Evolutionary conservation across 169 alveolate genomes (phyloP).

Genomic region (Plasmodium billcollinsi): DNA sequence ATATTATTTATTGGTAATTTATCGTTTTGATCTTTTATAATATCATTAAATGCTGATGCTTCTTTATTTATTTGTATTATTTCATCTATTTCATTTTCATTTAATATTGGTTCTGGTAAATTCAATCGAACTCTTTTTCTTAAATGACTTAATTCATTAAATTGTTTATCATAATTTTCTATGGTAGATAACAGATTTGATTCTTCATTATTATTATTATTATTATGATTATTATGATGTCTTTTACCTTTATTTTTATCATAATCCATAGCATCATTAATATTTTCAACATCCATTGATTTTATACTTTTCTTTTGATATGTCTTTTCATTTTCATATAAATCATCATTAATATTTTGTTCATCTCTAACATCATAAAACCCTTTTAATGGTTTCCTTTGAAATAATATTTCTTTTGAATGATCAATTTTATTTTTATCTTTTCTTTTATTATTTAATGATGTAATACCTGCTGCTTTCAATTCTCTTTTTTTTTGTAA

Average conservation of each 20-base stretch:
- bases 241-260: conserved; percentile 2
- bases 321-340: conserved; percentile 44
- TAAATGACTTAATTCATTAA: conserved; percentile 52
- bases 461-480: conserved; percentile 98
- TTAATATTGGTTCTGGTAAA: conserved; percentile 63
- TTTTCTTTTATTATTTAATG: conserved; percentile 87
- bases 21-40: conserved; percentile 56
- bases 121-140: conserved; percentile 60
- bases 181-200: conserved; percentile 22
- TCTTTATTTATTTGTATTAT: conserved; percentile 71
- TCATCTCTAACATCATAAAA: conserved; percentile 91
- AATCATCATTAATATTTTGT: conserved; percentile 89
- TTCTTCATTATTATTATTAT: conserved; percentile 45
- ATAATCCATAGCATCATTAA: conserved; percentile 6
- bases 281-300: conserved; percentile 66
- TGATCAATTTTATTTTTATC: conserved; percentile 94
- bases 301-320: conserved; percentile 25
- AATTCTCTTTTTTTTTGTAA: conserved; percentile 98
- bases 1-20: conserved; percentile 39
- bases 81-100: conserved; percentile 72
- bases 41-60: conserved; percentile 56
- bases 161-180: conserved; percentile 72
- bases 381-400: conserved; percentile 95
- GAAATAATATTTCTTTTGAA: conserved; percentile 96
- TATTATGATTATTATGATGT: neutral